These are phyloP conservation scores for Fragaria ananassa DNA, from an alignment of 306 rosid species.

Conservation along the genomic window DNA sequence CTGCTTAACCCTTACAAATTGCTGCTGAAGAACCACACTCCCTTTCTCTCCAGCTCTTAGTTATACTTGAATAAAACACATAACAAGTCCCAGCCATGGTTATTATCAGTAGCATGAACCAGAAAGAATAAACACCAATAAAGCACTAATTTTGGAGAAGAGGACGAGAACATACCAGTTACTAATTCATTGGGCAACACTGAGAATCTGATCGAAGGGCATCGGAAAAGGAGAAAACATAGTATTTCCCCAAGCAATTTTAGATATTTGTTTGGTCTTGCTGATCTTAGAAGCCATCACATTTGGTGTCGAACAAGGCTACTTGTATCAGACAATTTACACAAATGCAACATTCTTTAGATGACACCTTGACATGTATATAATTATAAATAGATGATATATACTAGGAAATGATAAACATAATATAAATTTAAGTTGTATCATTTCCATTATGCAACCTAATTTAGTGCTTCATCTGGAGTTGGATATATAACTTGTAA, in stretches of 20 bases:
- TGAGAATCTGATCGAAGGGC: background rate
- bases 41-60: background rate
- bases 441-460: background rate
- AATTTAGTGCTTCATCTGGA: background rate
- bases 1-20: background rate
- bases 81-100: background rate
- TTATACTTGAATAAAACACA: background rate
- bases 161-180: background rate
- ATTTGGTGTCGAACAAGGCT: background rate
- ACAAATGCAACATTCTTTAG: background rate
- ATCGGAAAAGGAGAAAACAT: background rate
- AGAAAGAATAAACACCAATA: background rate
- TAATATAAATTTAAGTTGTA: background rate
- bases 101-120: background rate
- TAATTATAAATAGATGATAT: background rate
- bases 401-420: slow-evolving; percentile 9
- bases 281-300: background rate
- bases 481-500: slow-evolving; percentile 19
- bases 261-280: background rate
- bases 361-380: background rate
- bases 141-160: background rate
- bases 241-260: background rate
- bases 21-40: slow-evolving; percentile 3
- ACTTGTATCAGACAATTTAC: slow-evolving; percentile 1
- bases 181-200: background rate